Conservation (phyloP, 2,329 filamentous ascomycete species). For the Raffaelea arxii region DNA sequence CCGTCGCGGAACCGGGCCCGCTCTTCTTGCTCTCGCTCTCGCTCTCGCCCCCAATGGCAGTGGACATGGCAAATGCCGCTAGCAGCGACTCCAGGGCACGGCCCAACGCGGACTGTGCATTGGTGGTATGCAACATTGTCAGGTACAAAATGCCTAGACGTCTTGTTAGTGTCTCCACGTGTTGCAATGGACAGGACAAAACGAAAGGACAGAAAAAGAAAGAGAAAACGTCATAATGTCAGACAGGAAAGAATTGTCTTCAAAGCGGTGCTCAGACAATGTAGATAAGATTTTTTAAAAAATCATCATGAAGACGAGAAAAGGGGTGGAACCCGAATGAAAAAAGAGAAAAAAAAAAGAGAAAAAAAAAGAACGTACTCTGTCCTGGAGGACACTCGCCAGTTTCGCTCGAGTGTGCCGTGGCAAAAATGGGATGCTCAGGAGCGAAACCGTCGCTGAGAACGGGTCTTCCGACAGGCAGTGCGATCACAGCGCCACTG, state of each 20-base stretch:
- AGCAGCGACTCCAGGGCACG: conserved; percentile 32
- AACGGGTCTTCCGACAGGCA: conserved; percentile 50
- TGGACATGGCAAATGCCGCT: conserved; percentile 1
- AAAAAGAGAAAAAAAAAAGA: neutral
- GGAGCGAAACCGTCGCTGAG: conserved; percentile 26
- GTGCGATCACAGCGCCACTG: conserved; percentile 61
- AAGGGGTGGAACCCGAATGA: conserved; percentile 4
- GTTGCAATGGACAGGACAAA: too few relatives aligned
- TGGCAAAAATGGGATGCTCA: conserved; percentile 42
- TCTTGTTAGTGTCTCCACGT: too few relatives aligned
- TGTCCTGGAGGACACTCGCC: conserved; percentile 83
- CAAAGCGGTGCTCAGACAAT: conserved; percentile 93
- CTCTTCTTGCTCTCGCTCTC: neutral
- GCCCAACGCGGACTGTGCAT: conserved; percentile 28
- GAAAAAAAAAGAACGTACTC: conserved; percentile 55
- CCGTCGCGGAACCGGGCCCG: too few relatives aligned
- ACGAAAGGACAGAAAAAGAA: conserved; percentile 9
- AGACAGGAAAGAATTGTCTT: conserved; percentile 51
- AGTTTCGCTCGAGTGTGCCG: conserved; percentile 80
- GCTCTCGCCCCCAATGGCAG: conserved; percentile 22
- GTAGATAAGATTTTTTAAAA: conserved; percentile 94
- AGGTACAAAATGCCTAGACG: conserved; percentile 27
- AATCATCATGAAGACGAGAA: conserved; percentile 61
- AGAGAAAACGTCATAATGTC: conserved; percentile 14
- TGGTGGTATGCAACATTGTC: conserved; percentile 26